Conservation (phyloP, 139 green algal genomes). For the Chlamydomonas sp. region DNA sequence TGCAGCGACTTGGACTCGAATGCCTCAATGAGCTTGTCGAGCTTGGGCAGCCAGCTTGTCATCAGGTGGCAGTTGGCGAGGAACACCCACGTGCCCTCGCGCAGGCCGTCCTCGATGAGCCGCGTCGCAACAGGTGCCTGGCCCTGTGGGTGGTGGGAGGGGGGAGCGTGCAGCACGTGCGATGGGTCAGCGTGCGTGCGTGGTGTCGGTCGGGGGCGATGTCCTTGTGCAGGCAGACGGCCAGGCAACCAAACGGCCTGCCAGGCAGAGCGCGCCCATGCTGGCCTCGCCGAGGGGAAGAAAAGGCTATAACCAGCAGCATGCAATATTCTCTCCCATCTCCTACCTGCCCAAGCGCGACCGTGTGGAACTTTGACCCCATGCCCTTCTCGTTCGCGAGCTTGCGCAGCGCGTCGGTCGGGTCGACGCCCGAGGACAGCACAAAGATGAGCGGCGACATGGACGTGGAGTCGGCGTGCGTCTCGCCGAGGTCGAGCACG, state of each 20-base stretch:
- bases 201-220: too few species aligned
- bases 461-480: conserved; percentile 51
- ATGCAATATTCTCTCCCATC: too few species aligned
- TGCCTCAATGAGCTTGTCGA: conserved; percentile 77
- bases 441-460: conserved; percentile 74
- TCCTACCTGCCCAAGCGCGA: conserved; percentile 76
- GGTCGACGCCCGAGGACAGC: conserved; percentile 72
- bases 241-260: too few species aligned
- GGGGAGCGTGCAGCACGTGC: too few species aligned
- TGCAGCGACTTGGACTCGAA: conserved; percentile 58
- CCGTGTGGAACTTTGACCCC: conserved; percentile 51
- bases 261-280: too few species aligned
- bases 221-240: too few species aligned
- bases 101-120: conserved; percentile 66
- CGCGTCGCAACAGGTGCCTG: conserved; percentile 67
- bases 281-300: too few species aligned
- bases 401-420: conserved; percentile 66
- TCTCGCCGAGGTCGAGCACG: conserved; percentile 73
- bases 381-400: conserved; percentile 58
- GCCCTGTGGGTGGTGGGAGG: conserved; percentile 68
- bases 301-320: too few species aligned
- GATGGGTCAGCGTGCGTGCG: too few species aligned
- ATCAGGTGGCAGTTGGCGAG: conserved; percentile 88
- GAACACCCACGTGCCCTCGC: conserved; percentile 79
- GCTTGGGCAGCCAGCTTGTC: conserved; percentile 73